These are phyloP conservation scores for Ilex asprella DNA, from an alignment of 257 asterid genomes.

Conservation along the genomic window DNA sequence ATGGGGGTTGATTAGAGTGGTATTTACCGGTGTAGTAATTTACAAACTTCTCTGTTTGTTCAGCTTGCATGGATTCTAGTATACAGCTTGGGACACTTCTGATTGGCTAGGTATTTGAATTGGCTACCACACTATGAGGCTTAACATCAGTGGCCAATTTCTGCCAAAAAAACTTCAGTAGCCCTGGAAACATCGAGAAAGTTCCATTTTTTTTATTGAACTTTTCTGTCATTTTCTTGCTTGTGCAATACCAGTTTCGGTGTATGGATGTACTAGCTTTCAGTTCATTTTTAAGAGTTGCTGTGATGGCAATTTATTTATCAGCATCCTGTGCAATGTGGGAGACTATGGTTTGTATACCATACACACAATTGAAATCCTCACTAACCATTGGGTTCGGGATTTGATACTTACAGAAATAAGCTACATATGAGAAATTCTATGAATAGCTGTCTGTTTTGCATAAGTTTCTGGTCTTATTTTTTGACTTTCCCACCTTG, in stretches of 20 bases:
- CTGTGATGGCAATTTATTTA: no score
- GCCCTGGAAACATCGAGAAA: slow-evolving; percentile 14
- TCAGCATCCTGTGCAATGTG: no score
- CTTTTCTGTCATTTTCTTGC: slow-evolving; percentile 17
- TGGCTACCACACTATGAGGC: slow-evolving; percentile 1
- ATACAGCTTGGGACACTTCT: slow-evolving; percentile 94
- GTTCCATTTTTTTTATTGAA: slow-evolving; percentile 14
- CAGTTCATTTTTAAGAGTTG: no score
- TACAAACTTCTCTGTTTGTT: not conserved
- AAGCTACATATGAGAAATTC: no score
- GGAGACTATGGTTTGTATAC: no score
- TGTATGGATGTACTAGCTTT: no score
- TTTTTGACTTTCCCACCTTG: no score
- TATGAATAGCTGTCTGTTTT: no score
- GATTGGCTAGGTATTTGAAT: slow-evolving; percentile 22
- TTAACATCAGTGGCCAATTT: slow-evolving; percentile 5
- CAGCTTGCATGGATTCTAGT: slow-evolving; percentile 92
- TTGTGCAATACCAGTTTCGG: slow-evolving; percentile 21
- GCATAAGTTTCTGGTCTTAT: no score
- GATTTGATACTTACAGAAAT: no score
- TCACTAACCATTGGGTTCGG: no score
- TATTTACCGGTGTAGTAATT: not conserved
- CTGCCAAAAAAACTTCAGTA: not conserved
- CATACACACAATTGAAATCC: no score
- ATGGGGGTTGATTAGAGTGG: not conserved